Percentiles rank a stretch among this genome's conserved stretches.
Conservation (phyloP, 164 flowering plant species). For the Vitis rotundifolia region DNA sequence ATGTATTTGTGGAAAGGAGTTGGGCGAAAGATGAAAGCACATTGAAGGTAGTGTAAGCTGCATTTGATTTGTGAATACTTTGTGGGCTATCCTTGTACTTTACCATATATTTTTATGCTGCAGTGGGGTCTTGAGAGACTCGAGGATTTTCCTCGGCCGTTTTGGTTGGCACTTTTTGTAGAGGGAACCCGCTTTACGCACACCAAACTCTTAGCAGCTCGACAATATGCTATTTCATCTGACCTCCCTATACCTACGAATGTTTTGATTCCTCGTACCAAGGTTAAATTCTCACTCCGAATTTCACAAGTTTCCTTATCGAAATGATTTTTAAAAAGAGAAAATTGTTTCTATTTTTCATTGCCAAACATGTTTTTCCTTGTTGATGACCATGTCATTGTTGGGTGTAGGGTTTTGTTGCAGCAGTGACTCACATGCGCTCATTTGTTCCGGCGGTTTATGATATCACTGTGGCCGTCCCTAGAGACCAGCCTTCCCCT, state of each 20-base stretch:
- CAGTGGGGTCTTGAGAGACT: slow-evolving; percentile 67
- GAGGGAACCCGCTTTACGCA: slow-evolving; percentile 83
- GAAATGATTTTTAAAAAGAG: too few species aligned
- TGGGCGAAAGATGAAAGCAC: slow-evolving; percentile 80
- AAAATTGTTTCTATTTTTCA: too few species aligned
- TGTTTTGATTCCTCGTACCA: slow-evolving; percentile 82
- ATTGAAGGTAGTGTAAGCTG: slow-evolving; percentile 46
- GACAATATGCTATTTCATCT: slow-evolving; percentile 63
- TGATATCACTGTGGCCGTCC: slow-evolving; percentile 43
- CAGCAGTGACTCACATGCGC: slow-evolving; percentile 65
- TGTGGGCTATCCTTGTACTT: too few species aligned
- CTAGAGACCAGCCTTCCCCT: slow-evolving; percentile 48
- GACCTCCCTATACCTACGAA: slow-evolving; percentile 71
- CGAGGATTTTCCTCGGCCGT: slow-evolving; percentile 64
- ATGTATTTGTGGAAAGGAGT: slow-evolving; percentile 70
- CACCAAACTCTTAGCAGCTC: slow-evolving; percentile 77
- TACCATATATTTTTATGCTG: not conserved
- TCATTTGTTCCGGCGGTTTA: slow-evolving; percentile 77
- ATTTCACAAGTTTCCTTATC: too few species aligned
- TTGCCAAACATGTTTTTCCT: too few species aligned
- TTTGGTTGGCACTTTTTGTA: slow-evolving; percentile 82
- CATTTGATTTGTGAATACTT: not conserved
- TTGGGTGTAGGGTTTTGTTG: slow-evolving; percentile 62
- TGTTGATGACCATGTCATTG: too few species aligned
- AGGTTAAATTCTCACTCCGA: slow-evolving; percentile 34